phyloP scores from a whole-genome alignment of 352 stramenopile genomes.

The Thalassiosira exigua region DNA sequence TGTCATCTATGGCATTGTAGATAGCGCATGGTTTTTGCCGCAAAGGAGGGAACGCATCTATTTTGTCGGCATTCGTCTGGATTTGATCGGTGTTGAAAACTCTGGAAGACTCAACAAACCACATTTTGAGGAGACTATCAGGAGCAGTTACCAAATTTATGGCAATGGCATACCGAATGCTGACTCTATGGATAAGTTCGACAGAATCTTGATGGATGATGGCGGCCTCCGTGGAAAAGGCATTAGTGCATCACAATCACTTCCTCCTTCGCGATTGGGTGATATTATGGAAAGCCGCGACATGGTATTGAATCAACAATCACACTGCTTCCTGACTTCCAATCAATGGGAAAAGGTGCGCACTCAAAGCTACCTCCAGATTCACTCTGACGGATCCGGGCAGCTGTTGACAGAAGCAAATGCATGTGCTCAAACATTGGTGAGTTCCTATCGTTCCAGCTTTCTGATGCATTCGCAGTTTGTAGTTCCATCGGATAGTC shows the following conservation, averaged over 20 bases:
- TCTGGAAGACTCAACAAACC: neutral
- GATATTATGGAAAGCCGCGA: conserved; percentile 30
- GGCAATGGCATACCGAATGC: conserved; percentile 20
- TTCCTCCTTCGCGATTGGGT: conserved; percentile 15
- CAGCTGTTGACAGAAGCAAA: conserved; percentile 37
- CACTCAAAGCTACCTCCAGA: conserved; percentile 24
- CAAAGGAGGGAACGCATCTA: conserved; percentile 52
- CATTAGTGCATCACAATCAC: neutral
- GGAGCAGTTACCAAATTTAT: conserved; percentile 45
- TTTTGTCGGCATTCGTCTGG: conserved; percentile 44
- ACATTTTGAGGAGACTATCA: conserved; percentile 13
- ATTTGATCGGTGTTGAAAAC: conserved; percentile 22
- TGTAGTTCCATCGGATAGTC: conserved; percentile 26
- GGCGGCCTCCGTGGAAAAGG: neutral
- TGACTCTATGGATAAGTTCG: conserved; percentile 16
- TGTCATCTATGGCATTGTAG: conserved; percentile 26
- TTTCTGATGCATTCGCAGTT: conserved; percentile 53
- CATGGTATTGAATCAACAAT: neutral
- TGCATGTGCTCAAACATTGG: conserved; percentile 37
- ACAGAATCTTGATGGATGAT: conserved; percentile 2
- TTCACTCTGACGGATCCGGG: conserved; percentile 41
- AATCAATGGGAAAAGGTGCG: conserved; percentile 36
- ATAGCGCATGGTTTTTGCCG: conserved; percentile 34
- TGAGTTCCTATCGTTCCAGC: conserved; percentile 42
- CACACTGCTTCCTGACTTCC: conserved; percentile 31